A percentile compares a stretch with the other conserved stretches of the same genome.
Evolutionary conservation across 192 early-diverging fungal species (phyloP).

Genomic region (Coemansia furcata): DNA sequence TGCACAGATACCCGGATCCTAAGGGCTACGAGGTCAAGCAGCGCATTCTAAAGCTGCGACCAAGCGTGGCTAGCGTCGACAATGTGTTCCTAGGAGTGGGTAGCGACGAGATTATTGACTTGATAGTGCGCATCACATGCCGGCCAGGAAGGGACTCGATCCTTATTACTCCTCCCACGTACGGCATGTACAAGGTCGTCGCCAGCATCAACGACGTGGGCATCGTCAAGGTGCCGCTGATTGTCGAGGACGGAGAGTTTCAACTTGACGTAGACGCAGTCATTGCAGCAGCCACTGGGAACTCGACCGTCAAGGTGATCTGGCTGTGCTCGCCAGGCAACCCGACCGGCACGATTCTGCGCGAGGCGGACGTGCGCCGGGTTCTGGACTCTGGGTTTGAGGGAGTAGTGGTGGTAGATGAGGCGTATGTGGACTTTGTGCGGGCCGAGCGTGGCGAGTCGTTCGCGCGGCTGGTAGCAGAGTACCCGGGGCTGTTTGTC

Average conservation of each 20-base stretch:
- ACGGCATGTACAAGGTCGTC: conserved; percentile 97
- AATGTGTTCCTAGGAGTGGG: conserved; percentile 96
- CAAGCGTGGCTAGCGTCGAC: conserved; percentile 59
- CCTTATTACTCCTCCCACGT: conserved; percentile 94
- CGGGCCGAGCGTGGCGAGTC: conserved; percentile 62
- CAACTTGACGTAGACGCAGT: conserved; percentile 48
- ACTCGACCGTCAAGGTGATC: conserved; percentile 83
- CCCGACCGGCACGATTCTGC: conserved; percentile 87
- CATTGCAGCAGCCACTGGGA: conserved; percentile 56
- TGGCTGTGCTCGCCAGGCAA: conserved; percentile 99
- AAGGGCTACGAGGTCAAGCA: conserved; percentile 83
- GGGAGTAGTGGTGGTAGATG: conserved; percentile 96
- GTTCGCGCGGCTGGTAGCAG: conserved; percentile 70
- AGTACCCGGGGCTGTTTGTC: conserved; percentile 93
- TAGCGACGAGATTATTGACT: conserved; percentile 93
- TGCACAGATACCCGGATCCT: conserved; percentile 97
- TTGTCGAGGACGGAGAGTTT: conserved; percentile 62
- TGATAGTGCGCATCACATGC: conserved; percentile 86
- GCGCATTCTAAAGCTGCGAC: conserved; percentile 67
- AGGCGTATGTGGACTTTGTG: conserved; percentile 98
- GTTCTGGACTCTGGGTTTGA: conserved; percentile 55
- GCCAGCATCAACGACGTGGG: conserved; percentile 94
- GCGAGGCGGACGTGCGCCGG: conserved; percentile 57
- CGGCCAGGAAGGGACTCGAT: conserved; percentile 88
- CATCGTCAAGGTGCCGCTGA: conserved; percentile 81